Base-by-base conservation (phyloP, 192 early-diverging fungal genomes). In the Umbelopsis sp. region DNA sequence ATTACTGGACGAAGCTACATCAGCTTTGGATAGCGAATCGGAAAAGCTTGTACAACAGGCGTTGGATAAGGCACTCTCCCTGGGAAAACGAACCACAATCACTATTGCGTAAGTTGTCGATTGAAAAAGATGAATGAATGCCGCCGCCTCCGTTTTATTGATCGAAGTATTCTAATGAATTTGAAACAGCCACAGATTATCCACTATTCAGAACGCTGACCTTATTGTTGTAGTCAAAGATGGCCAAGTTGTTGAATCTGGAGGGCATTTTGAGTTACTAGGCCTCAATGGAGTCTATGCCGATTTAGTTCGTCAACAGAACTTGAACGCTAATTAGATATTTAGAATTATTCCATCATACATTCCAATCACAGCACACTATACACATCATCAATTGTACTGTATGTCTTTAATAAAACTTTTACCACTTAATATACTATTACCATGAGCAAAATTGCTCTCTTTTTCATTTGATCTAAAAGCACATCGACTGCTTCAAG, bases 1-100 rank as follows among this genome's bases (percentile, higher is more conserved):
- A 43, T 72, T 97, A n/a, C 79, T 97, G 31, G 96, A 97, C 69
- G 96, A 92, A 65, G 91, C 91, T 26, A 92, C 91, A 0, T 88
- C 88, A 12, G 90, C 91, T 10, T 68, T 92, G 51, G 91, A 92
- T 73, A 86, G 87, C 24, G 86, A 88, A 34, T 84, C 85, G 41
- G 91, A 92, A 71, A 87, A 88, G 69, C 41, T 90, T 14, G 90
- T 91, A 20, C 91, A 91, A 70, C 81, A 78, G 38, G 88, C 89
- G 0, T 70, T 91, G 21, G 91, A 93, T 71, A 84, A 83, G 69
- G 90, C 89, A 0, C 43, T 86, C 22, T 77, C 84, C 68, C 84
- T 43, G 8, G 69, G 74, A 1, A 43, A 87, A 54, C 84, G 91
- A 53, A 92, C 91, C 4, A 91, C 91, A 6, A 79, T 93, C 25